These are phyloP conservation scores for Cryptococcus deneoformans DNA, from an alignment of 1,284 basidiomycete genomes.

Conservation along the genomic window DNA sequence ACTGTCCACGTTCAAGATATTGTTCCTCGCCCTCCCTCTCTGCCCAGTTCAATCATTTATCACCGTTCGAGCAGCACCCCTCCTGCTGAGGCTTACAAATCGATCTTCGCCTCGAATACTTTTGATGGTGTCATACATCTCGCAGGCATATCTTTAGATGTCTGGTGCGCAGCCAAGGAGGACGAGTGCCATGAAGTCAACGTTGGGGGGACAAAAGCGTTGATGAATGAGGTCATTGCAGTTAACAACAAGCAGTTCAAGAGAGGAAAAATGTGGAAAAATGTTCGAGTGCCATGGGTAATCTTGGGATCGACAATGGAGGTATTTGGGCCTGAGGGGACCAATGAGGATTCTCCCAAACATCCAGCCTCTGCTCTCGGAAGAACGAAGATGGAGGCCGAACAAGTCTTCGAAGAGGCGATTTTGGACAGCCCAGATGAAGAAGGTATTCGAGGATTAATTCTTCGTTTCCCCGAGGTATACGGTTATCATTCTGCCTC, in stretches of 20 bases:
- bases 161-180: slow-evolving; percentile 36
- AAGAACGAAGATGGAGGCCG: slow-evolving; percentile 36
- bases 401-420: slow-evolving; percentile 22
- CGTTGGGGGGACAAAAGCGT: slow-evolving; percentile 27
- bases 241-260: neutral
- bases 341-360: slow-evolving; percentile 19
- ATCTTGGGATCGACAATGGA: slow-evolving; percentile 40
- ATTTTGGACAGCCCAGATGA: neutral
- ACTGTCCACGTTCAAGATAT: slow-evolving; percentile 36
- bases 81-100: slow-evolving; percentile 11
- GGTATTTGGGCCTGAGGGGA: slow-evolving; percentile 28
- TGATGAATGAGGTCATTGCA: slow-evolving; percentile 27
- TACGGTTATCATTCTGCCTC: slow-evolving; percentile 35
- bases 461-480: slow-evolving; percentile 41
- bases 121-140: slow-evolving; percentile 8
- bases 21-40: slow-evolving; percentile 16
- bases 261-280: slow-evolving; percentile 8
- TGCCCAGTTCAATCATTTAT: slow-evolving; percentile 19
- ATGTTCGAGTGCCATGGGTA: slow-evolving; percentile 34
- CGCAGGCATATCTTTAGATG: slow-evolving; percentile 38
- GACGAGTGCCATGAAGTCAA: slow-evolving; percentile 38
- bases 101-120: slow-evolving; percentile 18
- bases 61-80: slow-evolving; percentile 18
- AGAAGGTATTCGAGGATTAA: slow-evolving; percentile 8
- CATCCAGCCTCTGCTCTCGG: slow-evolving; percentile 31